Base-by-base conservation (phyloP, 202 grass and related monocot species). In the Panicum hallii region DNA sequence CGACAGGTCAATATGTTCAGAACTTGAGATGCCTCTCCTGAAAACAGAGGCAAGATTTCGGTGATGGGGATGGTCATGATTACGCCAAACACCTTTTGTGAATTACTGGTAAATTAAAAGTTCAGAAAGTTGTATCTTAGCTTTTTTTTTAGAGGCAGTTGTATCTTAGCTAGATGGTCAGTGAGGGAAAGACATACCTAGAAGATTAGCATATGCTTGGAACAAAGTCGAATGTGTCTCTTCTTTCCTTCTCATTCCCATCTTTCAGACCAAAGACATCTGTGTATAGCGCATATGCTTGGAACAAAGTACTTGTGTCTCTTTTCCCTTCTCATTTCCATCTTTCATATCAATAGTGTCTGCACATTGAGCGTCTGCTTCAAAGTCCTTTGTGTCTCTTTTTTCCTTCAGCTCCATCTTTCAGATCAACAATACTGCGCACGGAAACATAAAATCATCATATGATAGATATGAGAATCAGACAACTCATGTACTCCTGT, bases 361-460 rank as follows among this genome's bases (percentile, higher is more conserved):
- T 73, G 66, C 7, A 49, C 56, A 72, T 50, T 40, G 17, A 44
- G 44, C 62, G 48, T 58, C 52, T 81, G 16, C 73, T 12, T 73
- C 48, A 74, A 43, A 73, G 23, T 26, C 56, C 67, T 58, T 69
- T 75, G 28, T 73, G 61, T 30, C 12, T 20, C 26, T 85, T 70
- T 38, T 77, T 41, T 16, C 76, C 13, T 76, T 34, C 62, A 54
- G 67, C 70, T 81, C 70, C 23, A 15, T 81, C 70, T 77, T 86
- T 90, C 26, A 86, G 72, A 82, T 42, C 42, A 72, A 61, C 50
- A 61, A 46, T 49, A 46, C 79, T 83, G 74, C 4, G 70, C 61
- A 68, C 22, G 20, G 20, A 43, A 17, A 66, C 67, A 57, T 44
- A 63, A 50, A 56, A 38, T 15, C 52, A 81, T 64, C 64, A 44